A percentile compares a stretch with the other conserved stretches of the same genome.
Evolutionary conservation across 768 basidiomycete genomes (phyloP).

Genomic region (Lyophyllum shimeji): DNA sequence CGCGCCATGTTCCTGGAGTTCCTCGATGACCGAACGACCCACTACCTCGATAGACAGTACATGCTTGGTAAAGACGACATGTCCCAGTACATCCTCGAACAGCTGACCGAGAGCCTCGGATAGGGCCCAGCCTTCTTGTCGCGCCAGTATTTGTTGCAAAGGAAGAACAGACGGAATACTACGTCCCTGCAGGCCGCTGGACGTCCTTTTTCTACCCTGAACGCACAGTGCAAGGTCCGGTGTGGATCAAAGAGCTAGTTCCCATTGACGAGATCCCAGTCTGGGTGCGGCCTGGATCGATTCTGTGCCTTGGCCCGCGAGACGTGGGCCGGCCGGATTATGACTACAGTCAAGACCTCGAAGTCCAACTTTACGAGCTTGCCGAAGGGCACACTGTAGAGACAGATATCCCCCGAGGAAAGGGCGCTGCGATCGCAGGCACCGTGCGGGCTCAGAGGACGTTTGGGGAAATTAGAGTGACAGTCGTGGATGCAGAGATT

Average conservation of each 20-base stretch:
- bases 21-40: constrained; percentile 55
- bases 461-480: constrained; percentile 29
- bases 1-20: constrained; percentile 72
- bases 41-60: constrained; percentile 59
- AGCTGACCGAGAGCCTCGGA: neutral
- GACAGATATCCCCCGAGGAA: constrained; percentile 43
- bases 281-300: constrained; percentile 59
- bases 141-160: constrained; percentile 60
- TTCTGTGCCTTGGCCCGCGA: constrained; percentile 58
- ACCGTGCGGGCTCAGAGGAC: constrained; percentile 34
- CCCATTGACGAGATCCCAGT: constrained; percentile 65
- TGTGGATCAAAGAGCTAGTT: constrained; percentile 64
- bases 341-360: constrained; percentile 46
- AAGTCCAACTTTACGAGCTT: constrained; percentile 54
- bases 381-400: constrained; percentile 38
- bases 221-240: constrained; percentile 55
- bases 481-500: constrained; percentile 19
- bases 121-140: constrained; percentile 58
- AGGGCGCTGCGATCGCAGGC: constrained; percentile 40
- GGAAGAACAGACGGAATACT: constrained; percentile 57
- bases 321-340: constrained; percentile 59
- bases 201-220: constrained; percentile 57
- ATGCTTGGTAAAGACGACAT: constrained; percentile 39
- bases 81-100: neutral
- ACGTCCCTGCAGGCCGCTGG: constrained; percentile 61